Evolutionary conservation across 2,329 filamentous ascomycete genomes (phyloP).

Genomic region (Hymenoscyphus albidus): DNA sequence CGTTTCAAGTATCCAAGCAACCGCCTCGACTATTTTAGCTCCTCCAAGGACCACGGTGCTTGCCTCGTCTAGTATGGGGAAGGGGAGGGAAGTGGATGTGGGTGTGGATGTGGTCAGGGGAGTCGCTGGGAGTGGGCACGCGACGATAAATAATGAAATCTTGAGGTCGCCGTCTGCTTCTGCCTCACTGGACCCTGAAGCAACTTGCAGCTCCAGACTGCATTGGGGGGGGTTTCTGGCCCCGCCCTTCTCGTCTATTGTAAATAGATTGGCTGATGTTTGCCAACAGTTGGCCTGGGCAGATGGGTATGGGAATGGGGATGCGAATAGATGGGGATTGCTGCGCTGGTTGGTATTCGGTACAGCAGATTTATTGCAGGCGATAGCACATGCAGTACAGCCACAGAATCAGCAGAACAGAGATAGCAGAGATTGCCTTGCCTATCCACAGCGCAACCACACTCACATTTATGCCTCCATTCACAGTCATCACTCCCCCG

Average conservation of each 20-base stretch:
- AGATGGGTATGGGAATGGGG: background rate
- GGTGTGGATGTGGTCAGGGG: background rate
- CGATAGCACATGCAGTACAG: background rate
- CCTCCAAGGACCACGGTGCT: background rate
- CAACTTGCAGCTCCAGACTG: background rate
- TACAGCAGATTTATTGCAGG: slow-evolving; percentile 2
- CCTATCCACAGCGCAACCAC: background rate
- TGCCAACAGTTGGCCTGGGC: background rate
- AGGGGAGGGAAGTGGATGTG: background rate
- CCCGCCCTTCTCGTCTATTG: background rate
- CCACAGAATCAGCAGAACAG: background rate
- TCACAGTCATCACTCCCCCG: background rate
- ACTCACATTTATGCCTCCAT: background rate
- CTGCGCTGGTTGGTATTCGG: background rate
- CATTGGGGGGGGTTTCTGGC: background rate
- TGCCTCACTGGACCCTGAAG: background rate
- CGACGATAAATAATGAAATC: background rate
- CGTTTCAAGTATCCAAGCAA: slow-evolving; percentile 3
- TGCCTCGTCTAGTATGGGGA: background rate
- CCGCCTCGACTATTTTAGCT: background rate
- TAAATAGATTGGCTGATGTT: background rate
- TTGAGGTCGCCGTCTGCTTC: background rate
- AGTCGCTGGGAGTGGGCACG: background rate
- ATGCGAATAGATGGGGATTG: no score
- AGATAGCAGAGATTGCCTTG: slow-evolving; percentile 1